Percentiles rank a stretch among this genome's conserved stretches.
phyloP scores from a whole-genome alignment of 2,329 filamentous ascomycete species.

The Paraconiothyrium sp. region DNA sequence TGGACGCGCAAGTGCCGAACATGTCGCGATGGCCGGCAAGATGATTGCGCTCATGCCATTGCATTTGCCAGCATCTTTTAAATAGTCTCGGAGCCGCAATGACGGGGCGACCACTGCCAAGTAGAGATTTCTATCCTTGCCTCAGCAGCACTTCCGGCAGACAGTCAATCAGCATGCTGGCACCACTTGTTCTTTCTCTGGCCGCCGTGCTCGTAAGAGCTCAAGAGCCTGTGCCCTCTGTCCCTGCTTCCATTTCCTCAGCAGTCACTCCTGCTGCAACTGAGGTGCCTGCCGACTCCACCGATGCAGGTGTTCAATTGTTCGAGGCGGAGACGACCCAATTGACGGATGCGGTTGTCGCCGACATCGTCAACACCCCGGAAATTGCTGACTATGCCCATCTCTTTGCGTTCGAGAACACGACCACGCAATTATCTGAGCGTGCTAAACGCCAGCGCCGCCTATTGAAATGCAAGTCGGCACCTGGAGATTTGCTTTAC shows the following conservation, averaged over 20 bases:
- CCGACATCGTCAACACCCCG: conserved; percentile 28
- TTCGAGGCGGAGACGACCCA: conserved; percentile 35
- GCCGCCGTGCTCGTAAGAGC: conserved; percentile 26
- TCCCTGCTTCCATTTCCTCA: conserved; percentile 19
- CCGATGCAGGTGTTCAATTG: conserved; percentile 32
- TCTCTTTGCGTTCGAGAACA: conserved; percentile 49
- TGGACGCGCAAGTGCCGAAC: conserved; percentile 4
- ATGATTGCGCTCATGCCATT: conserved; percentile 8
- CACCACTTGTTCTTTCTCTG: conserved; percentile 24
- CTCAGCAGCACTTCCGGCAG: conserved; percentile 4
- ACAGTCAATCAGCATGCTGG: conserved; percentile 27
- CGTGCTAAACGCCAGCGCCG: conserved; percentile 1
- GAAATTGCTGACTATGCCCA: conserved; percentile 32
- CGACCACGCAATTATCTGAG: conserved; percentile 1
- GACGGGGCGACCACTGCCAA: neutral
- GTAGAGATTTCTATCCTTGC: neutral
- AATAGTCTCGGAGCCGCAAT: neutral
- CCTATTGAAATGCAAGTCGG: conserved; percentile 35
- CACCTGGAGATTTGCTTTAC: conserved; percentile 39
- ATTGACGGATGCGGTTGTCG: conserved; percentile 36
- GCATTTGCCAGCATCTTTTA: neutral
- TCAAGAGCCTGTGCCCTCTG: conserved; percentile 26
- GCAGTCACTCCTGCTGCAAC: conserved; percentile 37
- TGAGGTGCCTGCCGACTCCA: conserved; percentile 29
- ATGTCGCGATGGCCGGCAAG: conserved; percentile 6